phyloP scores from a whole-genome alignment of 805 yeast genomes.

The Deakozyma indianensis region DNA sequence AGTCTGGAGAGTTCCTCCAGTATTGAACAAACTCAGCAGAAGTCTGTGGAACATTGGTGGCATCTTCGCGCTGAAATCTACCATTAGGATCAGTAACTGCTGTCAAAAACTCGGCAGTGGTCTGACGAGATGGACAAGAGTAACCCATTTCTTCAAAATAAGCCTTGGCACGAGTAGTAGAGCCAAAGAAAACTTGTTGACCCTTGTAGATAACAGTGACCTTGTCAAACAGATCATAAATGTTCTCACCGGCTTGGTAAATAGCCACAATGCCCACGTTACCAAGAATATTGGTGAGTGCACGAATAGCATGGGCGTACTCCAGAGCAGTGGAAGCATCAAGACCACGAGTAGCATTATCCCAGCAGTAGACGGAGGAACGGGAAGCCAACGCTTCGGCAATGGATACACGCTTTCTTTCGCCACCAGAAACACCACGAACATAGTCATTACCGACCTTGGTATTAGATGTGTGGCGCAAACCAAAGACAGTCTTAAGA shows the following conservation, averaged over 20 bases:
- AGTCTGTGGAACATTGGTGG: conserved; percentile 42
- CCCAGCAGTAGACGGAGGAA: conserved; percentile 56
- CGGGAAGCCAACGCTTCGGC: conserved; percentile 61
- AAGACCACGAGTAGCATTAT: conserved; percentile 75
- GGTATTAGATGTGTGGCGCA: conserved; percentile 43
- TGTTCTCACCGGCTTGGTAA: conserved; percentile 54
- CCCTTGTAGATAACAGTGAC: conserved; percentile 48
- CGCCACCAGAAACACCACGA: conserved; percentile 77
- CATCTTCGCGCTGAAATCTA: conserved; percentile 34
- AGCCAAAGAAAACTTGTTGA: conserved; percentile 53
- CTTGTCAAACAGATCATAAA: conserved; percentile 49
- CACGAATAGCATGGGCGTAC: conserved; percentile 51
- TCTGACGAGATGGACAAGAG: conserved; percentile 46
- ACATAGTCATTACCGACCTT: conserved; percentile 48
- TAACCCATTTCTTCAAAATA: conserved; percentile 56
- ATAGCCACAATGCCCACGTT: conserved; percentile 53
- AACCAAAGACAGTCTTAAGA: conserved; percentile 41
- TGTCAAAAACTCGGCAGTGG: conserved; percentile 59
- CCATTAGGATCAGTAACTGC: conserved; percentile 57
- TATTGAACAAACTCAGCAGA: conserved; percentile 45
- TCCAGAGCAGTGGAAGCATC: conserved; percentile 77
- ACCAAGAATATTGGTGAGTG: conserved; percentile 38
- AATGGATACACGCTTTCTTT: conserved; percentile 70
- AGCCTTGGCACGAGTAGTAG: conserved; percentile 34
- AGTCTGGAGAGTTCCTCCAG: conserved; percentile 42